Evolutionary conservation across 2,329 filamentous ascomycete species (phyloP).

Genomic region (Microsporum ferrugineum): DNA sequence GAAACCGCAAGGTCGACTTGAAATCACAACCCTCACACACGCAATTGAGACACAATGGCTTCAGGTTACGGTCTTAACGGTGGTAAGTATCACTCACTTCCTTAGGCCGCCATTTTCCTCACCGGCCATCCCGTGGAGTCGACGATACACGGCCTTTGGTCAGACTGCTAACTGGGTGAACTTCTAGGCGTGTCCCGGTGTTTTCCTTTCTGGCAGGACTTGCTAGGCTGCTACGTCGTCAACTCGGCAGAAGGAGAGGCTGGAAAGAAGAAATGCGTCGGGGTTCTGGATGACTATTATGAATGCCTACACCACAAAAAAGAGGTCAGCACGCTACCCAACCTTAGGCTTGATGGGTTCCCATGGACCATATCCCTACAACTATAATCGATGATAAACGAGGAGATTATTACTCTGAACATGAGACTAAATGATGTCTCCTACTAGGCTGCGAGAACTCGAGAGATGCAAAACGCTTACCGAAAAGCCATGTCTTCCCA

Average conservation of each 20-base stretch:
- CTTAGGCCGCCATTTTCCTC: neutral
- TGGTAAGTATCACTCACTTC: constrained; percentile 29
- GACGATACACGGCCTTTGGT: constrained; percentile 8
- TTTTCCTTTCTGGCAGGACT: constrained; percentile 99
- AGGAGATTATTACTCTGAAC: neutral
- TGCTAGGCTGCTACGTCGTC: constrained; percentile 94
- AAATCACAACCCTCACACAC: constrained; percentile 2
- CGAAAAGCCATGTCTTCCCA: constrained; percentile 65
- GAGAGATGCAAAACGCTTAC: constrained; percentile 71
- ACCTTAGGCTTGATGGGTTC: neutral
- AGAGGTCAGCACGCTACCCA: constrained; percentile 52
- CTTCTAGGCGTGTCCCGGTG: constrained; percentile 59
- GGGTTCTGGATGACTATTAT: constrained; percentile 89
- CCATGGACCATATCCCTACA: neutral
- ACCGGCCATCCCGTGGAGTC: neutral
- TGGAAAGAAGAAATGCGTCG: constrained; percentile 78
- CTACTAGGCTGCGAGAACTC: constrained; percentile 60
- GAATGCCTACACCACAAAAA: constrained; percentile 98
- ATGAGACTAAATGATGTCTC: neutral
- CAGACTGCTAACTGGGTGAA: neutral
- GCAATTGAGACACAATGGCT: constrained; percentile 31
- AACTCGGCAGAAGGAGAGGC: constrained; percentile 72
- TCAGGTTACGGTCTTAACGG: constrained; percentile 45
- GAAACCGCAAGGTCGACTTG: constrained; percentile 4
- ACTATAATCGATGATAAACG: neutral